A percentile compares a stretch with the other conserved stretches of the same genome.
Evolutionary conservation across 139 green algal genomes (phyloP).

Genomic region (Micractinium sp.): DNA sequence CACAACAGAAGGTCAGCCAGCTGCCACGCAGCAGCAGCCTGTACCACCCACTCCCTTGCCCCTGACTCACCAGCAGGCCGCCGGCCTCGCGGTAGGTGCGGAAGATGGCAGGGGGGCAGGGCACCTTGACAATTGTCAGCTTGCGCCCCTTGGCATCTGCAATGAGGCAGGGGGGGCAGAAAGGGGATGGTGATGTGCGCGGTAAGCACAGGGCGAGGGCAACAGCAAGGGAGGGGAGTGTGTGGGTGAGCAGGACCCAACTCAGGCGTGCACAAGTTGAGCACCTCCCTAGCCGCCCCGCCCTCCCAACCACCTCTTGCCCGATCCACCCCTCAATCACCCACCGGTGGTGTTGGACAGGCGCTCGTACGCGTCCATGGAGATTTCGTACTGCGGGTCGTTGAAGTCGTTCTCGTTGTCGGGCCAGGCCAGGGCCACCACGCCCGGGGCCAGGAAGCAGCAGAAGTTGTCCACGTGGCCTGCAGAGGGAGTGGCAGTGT

Average conservation of each 20-base stretch:
- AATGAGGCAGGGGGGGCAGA: not conserved
- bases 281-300: too few species aligned
- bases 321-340: not conserved
- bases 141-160: constrained; percentile 63
- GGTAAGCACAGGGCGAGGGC: too few species aligned
- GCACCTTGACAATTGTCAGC: constrained; percentile 75
- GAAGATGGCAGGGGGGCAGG: constrained; percentile 42
- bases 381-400: constrained; percentile 60
- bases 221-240: too few species aligned
- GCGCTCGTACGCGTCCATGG: constrained; percentile 27
- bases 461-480: constrained; percentile 83
- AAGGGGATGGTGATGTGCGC: too few species aligned
- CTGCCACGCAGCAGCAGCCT: too few species aligned
- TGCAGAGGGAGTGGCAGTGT: not conserved
- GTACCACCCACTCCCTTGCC: too few species aligned
- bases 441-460: constrained; percentile 72
- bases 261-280: too few species aligned
- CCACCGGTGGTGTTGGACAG: constrained; percentile 36
- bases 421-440: constrained; percentile 73
- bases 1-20: not conserved
- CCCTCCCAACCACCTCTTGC: too few species aligned
- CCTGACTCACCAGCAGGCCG: constrained; percentile 31
- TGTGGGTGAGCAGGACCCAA: not conserved
- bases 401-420: constrained; percentile 66
- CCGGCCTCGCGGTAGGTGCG: constrained; percentile 30